Evolutionary conservation across 1,284 basidiomycete genomes (phyloP).

Genomic region (Ganoderma sinense): DNA sequence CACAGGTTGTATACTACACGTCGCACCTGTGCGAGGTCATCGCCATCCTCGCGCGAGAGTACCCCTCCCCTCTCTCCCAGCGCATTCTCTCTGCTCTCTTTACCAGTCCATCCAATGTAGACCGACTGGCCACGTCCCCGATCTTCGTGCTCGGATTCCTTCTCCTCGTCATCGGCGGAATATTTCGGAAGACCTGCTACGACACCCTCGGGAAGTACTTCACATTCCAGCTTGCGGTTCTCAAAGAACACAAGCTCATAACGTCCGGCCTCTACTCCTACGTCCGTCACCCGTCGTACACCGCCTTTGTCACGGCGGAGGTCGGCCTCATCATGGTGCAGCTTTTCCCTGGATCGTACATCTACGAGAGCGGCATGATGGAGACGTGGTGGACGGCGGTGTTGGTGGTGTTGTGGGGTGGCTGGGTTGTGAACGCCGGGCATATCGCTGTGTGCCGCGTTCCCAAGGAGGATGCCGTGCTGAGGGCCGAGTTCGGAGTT

Average conservation of each 20-base stretch:
- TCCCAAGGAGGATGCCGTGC: conserved; percentile 9
- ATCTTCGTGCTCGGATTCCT: not conserved
- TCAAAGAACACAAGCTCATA: not conserved
- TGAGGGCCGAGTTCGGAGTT: conserved; percentile 11
- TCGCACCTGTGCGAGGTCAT: not conserved
- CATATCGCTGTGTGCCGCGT: not conserved
- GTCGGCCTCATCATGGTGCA: conserved; percentile 1
- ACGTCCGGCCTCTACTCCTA: not conserved
- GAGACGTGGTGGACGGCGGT: not conserved
- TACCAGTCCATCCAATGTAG: not conserved
- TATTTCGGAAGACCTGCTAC: not conserved
- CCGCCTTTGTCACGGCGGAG: not conserved
- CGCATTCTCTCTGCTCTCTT: not conserved
- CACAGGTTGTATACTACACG: not conserved
- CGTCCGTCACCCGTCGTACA: not conserved
- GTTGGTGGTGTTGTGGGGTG: not conserved
- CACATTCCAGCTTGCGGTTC: not conserved
- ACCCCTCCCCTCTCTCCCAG: not conserved
- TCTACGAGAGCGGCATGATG: conserved; percentile 14
- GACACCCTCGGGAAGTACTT: not conserved
- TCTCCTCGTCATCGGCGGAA: not conserved
- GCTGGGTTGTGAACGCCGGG: not conserved
- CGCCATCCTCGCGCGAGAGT: not conserved
- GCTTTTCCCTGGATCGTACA: conserved; percentile 13
- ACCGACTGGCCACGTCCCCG: not conserved